These are phyloP conservation scores for Globisporangium uncinulatum DNA, from an alignment of 352 stramenopile genomes.

Conservation along the genomic window DNA sequence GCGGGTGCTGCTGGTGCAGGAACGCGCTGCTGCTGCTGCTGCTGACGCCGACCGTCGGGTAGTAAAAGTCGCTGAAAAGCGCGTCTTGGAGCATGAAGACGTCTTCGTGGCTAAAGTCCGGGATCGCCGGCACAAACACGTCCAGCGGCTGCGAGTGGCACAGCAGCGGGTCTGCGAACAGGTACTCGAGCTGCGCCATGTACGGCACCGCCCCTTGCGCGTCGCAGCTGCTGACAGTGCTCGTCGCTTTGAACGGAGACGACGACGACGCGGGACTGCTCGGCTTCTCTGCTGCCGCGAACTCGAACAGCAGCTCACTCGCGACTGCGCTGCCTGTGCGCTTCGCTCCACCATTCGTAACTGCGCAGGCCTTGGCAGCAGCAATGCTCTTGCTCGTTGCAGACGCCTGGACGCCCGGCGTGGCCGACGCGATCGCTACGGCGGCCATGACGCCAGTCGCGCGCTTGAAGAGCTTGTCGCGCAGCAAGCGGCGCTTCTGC, in stretches of 20 bases:
- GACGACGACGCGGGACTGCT: neutral
- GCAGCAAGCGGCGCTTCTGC: conserved; percentile 10
- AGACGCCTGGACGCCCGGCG: neutral
- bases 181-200: conserved; percentile 5
- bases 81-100: conserved; percentile 9
- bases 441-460: neutral
- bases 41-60: neutral
- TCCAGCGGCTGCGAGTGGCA: neutral
- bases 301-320: neutral
- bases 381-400: neutral
- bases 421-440: neutral
- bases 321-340: neutral
- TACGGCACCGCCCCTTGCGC: neutral
- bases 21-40: neutral
- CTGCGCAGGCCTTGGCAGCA: neutral
- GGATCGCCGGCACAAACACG: neutral
- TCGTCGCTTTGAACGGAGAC: neutral
- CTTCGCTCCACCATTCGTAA: neutral
- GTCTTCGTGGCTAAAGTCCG: conserved; percentile 3
- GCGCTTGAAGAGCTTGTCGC: conserved; percentile 15
- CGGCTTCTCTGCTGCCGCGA: neutral
- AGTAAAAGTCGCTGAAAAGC: conserved; percentile 6
- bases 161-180: conserved; percentile 10
- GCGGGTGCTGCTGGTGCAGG: neutral
- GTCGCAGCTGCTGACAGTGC: neutral